Percentiles rank a stretch among this genome's conserved stretches.
phyloP scores from a whole-genome alignment of 164 flowering plant species.

The Platanus orientalis region DNA sequence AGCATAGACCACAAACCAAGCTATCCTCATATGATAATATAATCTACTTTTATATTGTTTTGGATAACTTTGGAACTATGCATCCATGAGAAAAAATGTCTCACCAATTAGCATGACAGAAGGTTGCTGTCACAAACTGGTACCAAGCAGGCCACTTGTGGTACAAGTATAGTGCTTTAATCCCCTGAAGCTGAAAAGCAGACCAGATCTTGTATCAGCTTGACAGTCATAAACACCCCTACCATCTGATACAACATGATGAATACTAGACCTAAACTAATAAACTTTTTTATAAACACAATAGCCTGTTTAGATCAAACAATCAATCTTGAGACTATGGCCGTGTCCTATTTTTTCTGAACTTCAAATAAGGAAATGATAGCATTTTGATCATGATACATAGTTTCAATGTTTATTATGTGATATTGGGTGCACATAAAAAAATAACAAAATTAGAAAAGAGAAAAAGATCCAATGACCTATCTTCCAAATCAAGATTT shows the following conservation, averaged over 20 bases:
- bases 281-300: background rate
- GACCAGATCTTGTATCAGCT: conserved; percentile 11
- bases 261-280: background rate
- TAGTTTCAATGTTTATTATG: background rate
- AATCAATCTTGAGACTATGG: background rate
- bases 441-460: background rate
- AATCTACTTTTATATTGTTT: background rate
- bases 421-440: too few species aligned
- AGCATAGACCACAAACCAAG: background rate
- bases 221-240: background rate
- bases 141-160: conserved; percentile 86
- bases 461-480: background rate
- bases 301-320: background rate
- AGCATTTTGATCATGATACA: background rate
- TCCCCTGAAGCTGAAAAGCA: conserved; percentile 43
- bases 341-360: background rate
- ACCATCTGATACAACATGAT: background rate
- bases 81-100: conserved; percentile 20
- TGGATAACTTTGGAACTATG: background rate
- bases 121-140: conserved; percentile 90
- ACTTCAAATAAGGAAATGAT: background rate
- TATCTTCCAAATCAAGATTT: background rate
- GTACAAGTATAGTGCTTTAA: conserved; percentile 66
- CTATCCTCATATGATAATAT: background rate
- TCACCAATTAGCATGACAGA: conserved; percentile 97